Percentiles rank a stretch among this genome's conserved stretches.
phyloP scores from a whole-genome alignment of 2,329 filamentous ascomycete species.

The Sporothrix mexicana region DNA sequence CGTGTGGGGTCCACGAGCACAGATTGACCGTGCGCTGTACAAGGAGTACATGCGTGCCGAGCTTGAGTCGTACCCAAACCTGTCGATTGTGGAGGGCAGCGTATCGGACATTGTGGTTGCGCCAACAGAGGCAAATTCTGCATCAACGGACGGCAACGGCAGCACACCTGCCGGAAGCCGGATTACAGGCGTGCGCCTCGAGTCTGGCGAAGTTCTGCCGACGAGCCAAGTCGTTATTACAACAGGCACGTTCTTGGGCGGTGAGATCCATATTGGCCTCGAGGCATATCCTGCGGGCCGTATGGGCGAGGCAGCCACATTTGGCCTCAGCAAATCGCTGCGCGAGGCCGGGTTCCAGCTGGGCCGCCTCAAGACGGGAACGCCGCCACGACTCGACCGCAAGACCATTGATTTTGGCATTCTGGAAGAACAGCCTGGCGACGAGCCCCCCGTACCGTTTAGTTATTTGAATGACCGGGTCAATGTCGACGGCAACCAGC shows the following conservation, averaged over 20 bases:
- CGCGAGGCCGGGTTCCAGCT: conserved; percentile 86
- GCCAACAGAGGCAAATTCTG: conserved; percentile 49
- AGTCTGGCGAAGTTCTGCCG: conserved; percentile 82
- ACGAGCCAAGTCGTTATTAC: conserved; percentile 89
- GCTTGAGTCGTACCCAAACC: conserved; percentile 74
- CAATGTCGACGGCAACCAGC: conserved; percentile 74
- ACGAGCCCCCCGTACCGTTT: conserved; percentile 86
- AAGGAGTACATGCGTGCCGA: conserved; percentile 90
- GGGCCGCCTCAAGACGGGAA: conserved; percentile 92
- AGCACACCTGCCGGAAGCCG: conserved; percentile 53
- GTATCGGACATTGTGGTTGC: conserved; percentile 89
- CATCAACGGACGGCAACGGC: conserved; percentile 43
- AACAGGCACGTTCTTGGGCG: conserved; percentile 92
- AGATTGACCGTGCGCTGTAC: conserved; percentile 92
- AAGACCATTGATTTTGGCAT: conserved; percentile 79
- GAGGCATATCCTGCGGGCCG: conserved; percentile 84
- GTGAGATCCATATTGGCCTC: conserved; percentile 94
- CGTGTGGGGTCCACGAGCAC: conserved; percentile 94
- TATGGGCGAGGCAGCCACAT: conserved; percentile 92
- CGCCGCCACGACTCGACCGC: conserved; percentile 83
- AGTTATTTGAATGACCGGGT: conserved; percentile 86
- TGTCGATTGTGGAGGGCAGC: conserved; percentile 82
- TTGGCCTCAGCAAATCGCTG: conserved; percentile 89
- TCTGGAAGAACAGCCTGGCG: conserved; percentile 77
- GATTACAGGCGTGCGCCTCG: conserved; percentile 84